These are phyloP conservation scores for Gaeumannomyces tritici DNA, from an alignment of 2,329 filamentous ascomycete species.

Conservation along the genomic window DNA sequence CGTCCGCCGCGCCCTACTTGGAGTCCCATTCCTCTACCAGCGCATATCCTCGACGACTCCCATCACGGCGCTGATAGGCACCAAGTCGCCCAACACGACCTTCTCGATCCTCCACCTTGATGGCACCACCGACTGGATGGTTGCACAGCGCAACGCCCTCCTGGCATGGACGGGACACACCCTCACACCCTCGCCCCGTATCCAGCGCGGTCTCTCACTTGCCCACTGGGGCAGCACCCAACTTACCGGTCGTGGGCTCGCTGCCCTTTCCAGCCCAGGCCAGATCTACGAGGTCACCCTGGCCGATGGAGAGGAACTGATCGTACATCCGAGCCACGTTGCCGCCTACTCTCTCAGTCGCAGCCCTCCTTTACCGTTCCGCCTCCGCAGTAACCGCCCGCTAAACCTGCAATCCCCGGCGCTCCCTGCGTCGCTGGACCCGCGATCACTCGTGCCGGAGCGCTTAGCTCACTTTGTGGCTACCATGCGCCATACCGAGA, in stretches of 20 bases:
- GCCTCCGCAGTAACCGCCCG: conserved; percentile 66
- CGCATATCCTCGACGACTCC: conserved; percentile 79
- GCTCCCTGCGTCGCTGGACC: conserved; percentile 26
- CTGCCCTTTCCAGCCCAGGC: conserved; percentile 76
- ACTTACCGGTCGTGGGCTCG: conserved; percentile 77
- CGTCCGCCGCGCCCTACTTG: conserved; percentile 66
- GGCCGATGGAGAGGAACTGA: conserved; percentile 76
- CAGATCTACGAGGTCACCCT: conserved; percentile 83
- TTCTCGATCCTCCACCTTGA: conserved; percentile 85
- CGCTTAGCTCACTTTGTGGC: conserved; percentile 55
- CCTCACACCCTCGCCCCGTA: conserved; percentile 61
- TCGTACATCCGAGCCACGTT: conserved; percentile 84
- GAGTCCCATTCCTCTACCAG: conserved; percentile 93
- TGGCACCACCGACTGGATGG: conserved; percentile 90
- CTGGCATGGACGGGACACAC: conserved; percentile 97
- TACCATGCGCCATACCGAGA: conserved; percentile 59
- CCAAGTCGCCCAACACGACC: conserved; percentile 76
- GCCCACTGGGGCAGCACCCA: conserved; percentile 89
- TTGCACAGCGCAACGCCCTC: conserved; percentile 77
- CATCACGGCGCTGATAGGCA: conserved; percentile 78
- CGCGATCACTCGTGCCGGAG: conserved; percentile 49
- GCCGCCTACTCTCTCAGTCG: conserved; percentile 78
- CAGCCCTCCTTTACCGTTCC: conserved; percentile 70
- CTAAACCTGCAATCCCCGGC: conserved; percentile 73
- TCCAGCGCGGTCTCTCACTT: conserved; percentile 66